Evolutionary conservation across 2,329 filamentous ascomycete genomes (phyloP).

Genomic region (Fusarium guadeloupense): DNA sequence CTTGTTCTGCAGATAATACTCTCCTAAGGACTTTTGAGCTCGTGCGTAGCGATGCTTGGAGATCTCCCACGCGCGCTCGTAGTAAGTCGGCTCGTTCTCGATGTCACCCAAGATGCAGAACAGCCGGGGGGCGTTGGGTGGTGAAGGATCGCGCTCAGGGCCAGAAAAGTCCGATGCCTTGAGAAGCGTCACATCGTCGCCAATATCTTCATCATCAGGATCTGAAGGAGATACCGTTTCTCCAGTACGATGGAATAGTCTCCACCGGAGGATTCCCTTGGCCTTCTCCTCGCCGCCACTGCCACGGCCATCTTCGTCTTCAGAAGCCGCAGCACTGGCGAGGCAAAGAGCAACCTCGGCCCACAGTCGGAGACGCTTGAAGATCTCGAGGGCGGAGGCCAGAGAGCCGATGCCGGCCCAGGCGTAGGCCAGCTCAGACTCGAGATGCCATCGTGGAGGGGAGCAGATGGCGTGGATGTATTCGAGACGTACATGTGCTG

Average conservation of each 20-base stretch:
- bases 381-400: slow-evolving; percentile 91
- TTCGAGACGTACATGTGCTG: slow-evolving; percentile 76
- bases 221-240: slow-evolving; percentile 46
- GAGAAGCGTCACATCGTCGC: slow-evolving; percentile 63
- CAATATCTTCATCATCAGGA: slow-evolving; percentile 61
- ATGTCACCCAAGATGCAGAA: slow-evolving; percentile 96
- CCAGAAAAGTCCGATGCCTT: slow-evolving; percentile 66
- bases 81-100: slow-evolving; percentile 77
- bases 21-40: slow-evolving; percentile 86
- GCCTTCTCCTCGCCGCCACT: slow-evolving; percentile 80
- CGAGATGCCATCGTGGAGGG: slow-evolving; percentile 91
- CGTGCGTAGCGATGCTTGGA: slow-evolving; percentile 83
- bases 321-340: slow-evolving; percentile 68
- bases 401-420: slow-evolving; percentile 91
- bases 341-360: slow-evolving; percentile 93
- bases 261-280: slow-evolving; percentile 76
- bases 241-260: slow-evolving; percentile 76
- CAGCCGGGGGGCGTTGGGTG: slow-evolving; percentile 83
- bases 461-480: slow-evolving; percentile 87
- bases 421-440: slow-evolving; percentile 90
- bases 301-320: slow-evolving; percentile 64
- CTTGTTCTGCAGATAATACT: slow-evolving; percentile 74
- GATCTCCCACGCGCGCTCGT: slow-evolving; percentile 87
- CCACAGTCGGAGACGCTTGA: slow-evolving; percentile 92
- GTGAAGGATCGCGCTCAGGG: slow-evolving; percentile 72